Evolutionary conservation across 2,329 filamentous ascomycete species (phyloP).

Genomic region (Xylaria sp.): DNA sequence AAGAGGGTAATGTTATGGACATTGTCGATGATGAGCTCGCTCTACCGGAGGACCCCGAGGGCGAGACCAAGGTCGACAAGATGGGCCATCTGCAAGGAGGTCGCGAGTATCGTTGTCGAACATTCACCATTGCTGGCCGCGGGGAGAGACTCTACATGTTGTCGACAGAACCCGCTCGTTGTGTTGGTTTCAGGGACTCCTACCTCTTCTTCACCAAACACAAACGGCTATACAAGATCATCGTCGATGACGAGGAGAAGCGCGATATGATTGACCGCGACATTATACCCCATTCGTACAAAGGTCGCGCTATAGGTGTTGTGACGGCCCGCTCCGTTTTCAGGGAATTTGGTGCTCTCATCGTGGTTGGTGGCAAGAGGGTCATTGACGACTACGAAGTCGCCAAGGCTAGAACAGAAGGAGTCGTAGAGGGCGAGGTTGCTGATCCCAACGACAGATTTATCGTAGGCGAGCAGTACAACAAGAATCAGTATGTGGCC

Average conservation of each 20-base stretch:
- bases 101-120: conserved; percentile 93
- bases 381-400: conserved; percentile 92
- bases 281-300: conserved; percentile 98
- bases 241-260: conserved; percentile 97
- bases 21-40: conserved; percentile 93
- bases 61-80: conserved; percentile 94
- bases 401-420: conserved; percentile 76
- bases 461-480: conserved; percentile 85
- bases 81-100: conserved; percentile 82
- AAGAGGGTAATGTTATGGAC: conserved; percentile 90
- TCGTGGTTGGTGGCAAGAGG: conserved; percentile 88
- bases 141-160: conserved; percentile 95
- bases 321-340: conserved; percentile 97
- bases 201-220: conserved; percentile 99
- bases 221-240: conserved; percentile 95
- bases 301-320: conserved; percentile 95
- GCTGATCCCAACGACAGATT: conserved; percentile 89
- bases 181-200: conserved; percentile 96
- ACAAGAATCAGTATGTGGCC: conserved; percentile 98
- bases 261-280: conserved; percentile 94
- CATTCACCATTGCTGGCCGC: conserved; percentile 88
- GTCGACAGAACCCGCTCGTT: conserved; percentile 95
- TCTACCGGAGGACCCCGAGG: conserved; percentile 85
- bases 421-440: conserved; percentile 85
- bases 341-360: conserved; percentile 92